These are phyloP conservation scores for Phytopythium mirpurense DNA, from an alignment of 352 stramenopile species.

Conservation along the genomic window DNA sequence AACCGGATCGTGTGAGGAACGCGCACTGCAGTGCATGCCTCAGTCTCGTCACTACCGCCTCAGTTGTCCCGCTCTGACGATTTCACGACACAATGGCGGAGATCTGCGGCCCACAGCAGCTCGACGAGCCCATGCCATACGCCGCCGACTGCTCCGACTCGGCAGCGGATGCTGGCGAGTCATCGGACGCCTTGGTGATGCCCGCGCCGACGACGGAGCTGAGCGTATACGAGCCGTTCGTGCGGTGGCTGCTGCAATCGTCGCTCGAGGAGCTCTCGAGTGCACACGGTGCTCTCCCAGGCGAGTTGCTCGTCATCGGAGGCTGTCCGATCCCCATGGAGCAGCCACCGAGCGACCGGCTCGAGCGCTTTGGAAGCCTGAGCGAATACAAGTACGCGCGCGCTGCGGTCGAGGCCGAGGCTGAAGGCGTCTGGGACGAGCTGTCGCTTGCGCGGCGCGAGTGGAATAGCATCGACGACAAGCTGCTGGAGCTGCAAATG, in stretches of 20 bases:
- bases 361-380: not conserved
- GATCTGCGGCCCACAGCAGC: not conserved
- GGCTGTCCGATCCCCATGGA: not conserved
- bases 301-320: not conserved
- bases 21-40: not conserved
- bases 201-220: slow-evolving; percentile 28
- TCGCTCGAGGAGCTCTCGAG: slow-evolving; percentile 36
- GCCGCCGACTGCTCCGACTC: slow-evolving; percentile 1
- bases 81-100: not conserved
- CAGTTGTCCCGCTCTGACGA: not conserved
- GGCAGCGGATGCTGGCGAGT: slow-evolving; percentile 6
- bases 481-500: slow-evolving; percentile 28
- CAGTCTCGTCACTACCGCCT: no score
- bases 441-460: slow-evolving; percentile 44
- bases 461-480: slow-evolving; percentile 34
- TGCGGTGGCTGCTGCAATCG: slow-evolving; percentile 49
- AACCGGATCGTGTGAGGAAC: not conserved
- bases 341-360: not conserved
- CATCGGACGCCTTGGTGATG: slow-evolving; percentile 11
- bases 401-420: slow-evolving; percentile 39
- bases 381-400: slow-evolving; percentile 16
- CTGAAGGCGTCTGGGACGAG: slow-evolving; percentile 39
- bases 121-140: not conserved
- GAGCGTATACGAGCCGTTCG: slow-evolving; percentile 42
- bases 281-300: slow-evolving; percentile 18